These are phyloP conservation scores for Triadica sebifera DNA, from an alignment of 345 rosid genomes.

Conservation along the genomic window DNA sequence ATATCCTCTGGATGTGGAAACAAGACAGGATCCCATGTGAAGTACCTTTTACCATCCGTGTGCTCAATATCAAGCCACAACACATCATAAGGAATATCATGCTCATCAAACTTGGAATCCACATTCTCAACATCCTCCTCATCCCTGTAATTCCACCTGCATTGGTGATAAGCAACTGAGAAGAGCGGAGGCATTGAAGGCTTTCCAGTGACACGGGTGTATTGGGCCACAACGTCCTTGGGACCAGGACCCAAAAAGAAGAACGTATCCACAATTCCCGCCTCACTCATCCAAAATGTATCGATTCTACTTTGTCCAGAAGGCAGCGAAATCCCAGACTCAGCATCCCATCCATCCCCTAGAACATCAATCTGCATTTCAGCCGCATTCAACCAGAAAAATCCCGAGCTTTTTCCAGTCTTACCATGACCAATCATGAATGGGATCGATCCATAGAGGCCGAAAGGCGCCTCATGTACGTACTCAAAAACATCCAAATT, in stretches of 20 bases:
- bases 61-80: conserved; percentile 98
- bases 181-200: conserved; percentile 93
- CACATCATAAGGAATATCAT: conserved; percentile 95
- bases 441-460: conserved; percentile 88
- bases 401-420: conserved; percentile 65
- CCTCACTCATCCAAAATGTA: conserved; percentile 97
- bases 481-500: conserved; percentile 94
- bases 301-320: conserved; percentile 61
- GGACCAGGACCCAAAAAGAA: conserved; percentile 89
- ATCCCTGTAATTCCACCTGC: conserved; percentile 98
- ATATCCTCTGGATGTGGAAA: conserved; percentile 93
- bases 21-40: conserved; percentile 80
- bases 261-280: conserved; percentile 91
- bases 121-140: conserved; percentile 98
- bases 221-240: conserved; percentile 86
- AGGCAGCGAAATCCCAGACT: conserved; percentile 59
- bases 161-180: conserved; percentile 89
- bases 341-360: conserved; percentile 87
- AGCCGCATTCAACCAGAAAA: conserved; percentile 97
- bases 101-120: conserved; percentile 90
- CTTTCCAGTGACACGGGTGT: conserved; percentile 70
- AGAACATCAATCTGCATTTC: conserved; percentile 99
- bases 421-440: conserved; percentile 92
- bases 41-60: conserved; percentile 87
- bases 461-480: conserved; percentile 86